These are phyloP conservation scores for Debaryomyces prosopidis DNA, from an alignment of 805 yeast genomes.

Conservation along the genomic window DNA sequence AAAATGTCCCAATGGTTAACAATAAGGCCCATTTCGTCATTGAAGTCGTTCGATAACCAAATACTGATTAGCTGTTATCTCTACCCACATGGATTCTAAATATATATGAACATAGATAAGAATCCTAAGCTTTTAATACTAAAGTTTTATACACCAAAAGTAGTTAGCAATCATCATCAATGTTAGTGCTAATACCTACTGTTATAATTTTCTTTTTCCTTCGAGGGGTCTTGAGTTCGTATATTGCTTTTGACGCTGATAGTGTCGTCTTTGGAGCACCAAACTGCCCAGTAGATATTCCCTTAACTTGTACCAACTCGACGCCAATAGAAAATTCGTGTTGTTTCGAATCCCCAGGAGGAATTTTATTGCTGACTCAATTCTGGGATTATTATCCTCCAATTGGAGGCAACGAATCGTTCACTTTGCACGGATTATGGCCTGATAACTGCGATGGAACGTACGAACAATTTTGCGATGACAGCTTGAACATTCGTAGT, in stretches of 20 bases:
- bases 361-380: slow-evolving; percentile 42
- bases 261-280: background rate
- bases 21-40: background rate
- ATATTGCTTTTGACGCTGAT: background rate
- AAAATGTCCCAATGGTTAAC: too few relatives aligned
- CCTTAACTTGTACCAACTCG: slow-evolving; percentile 60
- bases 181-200: background rate
- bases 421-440: slow-evolving; percentile 48
- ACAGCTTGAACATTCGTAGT: slow-evolving; percentile 27
- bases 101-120: background rate
- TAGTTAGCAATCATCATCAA: background rate
- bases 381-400: slow-evolving; percentile 41
- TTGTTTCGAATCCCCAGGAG: slow-evolving; percentile 43
- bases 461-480: slow-evolving; percentile 38
- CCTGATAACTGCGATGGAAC: slow-evolving; percentile 44
- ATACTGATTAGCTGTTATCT: too few relatives aligned
- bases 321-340: slow-evolving; percentile 52
- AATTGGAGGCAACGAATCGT: slow-evolving; percentile 33
- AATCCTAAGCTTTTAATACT: too few relatives aligned
- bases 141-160: background rate
- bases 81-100: background rate
- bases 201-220: background rate
- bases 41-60: background rate
- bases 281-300: slow-evolving; percentile 56
- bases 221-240: background rate